A percentile compares a stretch with the other conserved stretches of the same genome.
Conservation (phyloP, 208 protist genomes). For the Naegleria gruberi region DNA sequence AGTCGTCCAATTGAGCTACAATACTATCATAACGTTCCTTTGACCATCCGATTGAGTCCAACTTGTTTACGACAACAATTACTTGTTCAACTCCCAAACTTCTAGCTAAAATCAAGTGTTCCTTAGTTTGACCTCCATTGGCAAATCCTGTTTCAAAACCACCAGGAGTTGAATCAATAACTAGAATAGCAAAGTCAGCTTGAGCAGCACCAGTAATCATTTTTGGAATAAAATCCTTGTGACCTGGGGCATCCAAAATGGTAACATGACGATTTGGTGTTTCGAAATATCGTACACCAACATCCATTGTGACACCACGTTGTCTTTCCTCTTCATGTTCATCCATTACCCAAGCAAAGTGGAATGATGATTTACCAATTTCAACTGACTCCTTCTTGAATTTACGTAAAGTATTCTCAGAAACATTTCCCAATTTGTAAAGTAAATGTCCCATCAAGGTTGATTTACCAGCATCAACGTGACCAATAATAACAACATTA, state of each 20-base stretch:
- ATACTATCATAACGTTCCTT: slow-evolving; percentile 78
- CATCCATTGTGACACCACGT: slow-evolving; percentile 86
- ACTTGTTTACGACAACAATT: slow-evolving; percentile 78
- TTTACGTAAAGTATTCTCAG: slow-evolving; percentile 68
- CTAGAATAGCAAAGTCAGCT: slow-evolving; percentile 71
- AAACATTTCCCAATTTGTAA: slow-evolving; percentile 73
- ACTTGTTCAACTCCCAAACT: slow-evolving; percentile 76
- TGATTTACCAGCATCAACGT: slow-evolving; percentile 75
- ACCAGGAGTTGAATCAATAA: slow-evolving; percentile 63
- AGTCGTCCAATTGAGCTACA: slow-evolving; percentile 51
- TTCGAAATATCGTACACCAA: slow-evolving; percentile 76
- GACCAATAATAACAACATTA: slow-evolving; percentile 37
- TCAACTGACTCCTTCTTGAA: slow-evolving; percentile 67
- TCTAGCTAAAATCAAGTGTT: slow-evolving; percentile 74
- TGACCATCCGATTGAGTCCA: slow-evolving; percentile 70
- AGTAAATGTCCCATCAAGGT: slow-evolving; percentile 76
- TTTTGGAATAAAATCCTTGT: slow-evolving; percentile 84
- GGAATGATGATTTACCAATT: slow-evolving; percentile 80
- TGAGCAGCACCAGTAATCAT: slow-evolving; percentile 81
- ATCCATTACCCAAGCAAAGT: slow-evolving; percentile 91
- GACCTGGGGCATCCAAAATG: slow-evolving; percentile 84
- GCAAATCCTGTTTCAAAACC: slow-evolving; percentile 86
- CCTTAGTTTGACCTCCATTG: slow-evolving; percentile 75
- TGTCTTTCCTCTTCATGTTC: slow-evolving; percentile 83
- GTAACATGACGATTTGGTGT: slow-evolving; percentile 70